A percentile compares a stretch with the other conserved stretches of the same genome.
These are phyloP conservation scores for Nitzschia palea DNA, from an alignment of 108 stramenopile genomes.

Conservation along the genomic window DNA sequence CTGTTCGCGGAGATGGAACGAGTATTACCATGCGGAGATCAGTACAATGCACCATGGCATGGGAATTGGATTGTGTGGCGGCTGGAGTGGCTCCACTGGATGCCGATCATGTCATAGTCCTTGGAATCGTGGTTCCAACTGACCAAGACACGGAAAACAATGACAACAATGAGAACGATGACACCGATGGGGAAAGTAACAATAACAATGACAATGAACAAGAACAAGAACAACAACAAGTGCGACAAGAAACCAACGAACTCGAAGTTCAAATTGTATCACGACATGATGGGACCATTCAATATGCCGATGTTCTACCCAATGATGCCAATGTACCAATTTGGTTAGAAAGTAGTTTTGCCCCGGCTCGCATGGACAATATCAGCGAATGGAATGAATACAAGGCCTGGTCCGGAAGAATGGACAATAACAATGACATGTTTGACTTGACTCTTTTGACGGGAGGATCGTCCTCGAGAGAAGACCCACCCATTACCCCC, in stretches of 20 bases:
- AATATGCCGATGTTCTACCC: conserved; percentile 46
- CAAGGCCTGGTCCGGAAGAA: conserved; percentile 2
- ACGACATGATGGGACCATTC: conserved; percentile 49
- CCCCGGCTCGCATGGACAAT: conserved; percentile 73
- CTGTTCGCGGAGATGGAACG: conserved; percentile 14
- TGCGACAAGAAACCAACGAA: conserved; percentile 22
- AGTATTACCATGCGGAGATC: conserved; percentile 22
- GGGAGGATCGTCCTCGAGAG: conserved; percentile 22
- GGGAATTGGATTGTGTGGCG: conserved; percentile 85
- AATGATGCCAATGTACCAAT: not conserved
- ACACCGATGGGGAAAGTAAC: not conserved
- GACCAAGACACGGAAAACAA: conserved; percentile 29
- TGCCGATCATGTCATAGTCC: conserved; percentile 65
- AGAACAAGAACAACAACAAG: not conserved
- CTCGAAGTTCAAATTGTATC: conserved; percentile 76
- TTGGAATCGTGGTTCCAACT: conserved; percentile 55
- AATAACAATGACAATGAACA: not conserved
- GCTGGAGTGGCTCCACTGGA: conserved; percentile 76
- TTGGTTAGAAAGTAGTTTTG: conserved; percentile 57
- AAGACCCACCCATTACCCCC: conserved; percentile 2
- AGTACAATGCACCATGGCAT: conserved; percentile 81
- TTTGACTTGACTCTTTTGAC: conserved; percentile 17
- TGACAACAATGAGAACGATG: conserved; percentile 11
- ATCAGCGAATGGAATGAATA: conserved; percentile 52
- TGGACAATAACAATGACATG: not conserved